Conservation (phyloP, 768 basidiomycete genomes). For the Saitozyma sp. region DNA sequence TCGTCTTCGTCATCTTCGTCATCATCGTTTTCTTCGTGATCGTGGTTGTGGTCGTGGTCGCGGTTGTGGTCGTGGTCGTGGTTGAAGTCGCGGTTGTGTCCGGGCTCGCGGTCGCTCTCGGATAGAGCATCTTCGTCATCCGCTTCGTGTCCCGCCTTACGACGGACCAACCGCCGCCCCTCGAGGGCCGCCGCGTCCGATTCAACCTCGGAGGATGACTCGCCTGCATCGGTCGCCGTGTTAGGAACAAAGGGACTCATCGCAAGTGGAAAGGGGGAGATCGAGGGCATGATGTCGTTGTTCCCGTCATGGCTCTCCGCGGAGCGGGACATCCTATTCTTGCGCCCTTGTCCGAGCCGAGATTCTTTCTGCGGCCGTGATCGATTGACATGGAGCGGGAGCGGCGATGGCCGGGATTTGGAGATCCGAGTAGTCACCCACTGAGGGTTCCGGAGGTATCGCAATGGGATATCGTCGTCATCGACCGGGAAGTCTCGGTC, state of each 20-base stretch:
- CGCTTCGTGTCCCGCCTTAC: too few species aligned
- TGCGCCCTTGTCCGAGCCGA: too few species aligned
- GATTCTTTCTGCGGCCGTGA: neutral
- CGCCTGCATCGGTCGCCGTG: constrained; percentile 13
- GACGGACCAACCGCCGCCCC: too few species aligned
- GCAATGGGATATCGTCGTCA: constrained; percentile 34
- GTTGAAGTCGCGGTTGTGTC: neutral
- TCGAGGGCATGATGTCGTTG: constrained; percentile 3
- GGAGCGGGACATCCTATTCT: too few species aligned
- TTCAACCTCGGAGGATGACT: neutral
- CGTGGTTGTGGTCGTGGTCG: neutral
- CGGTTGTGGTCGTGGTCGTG: neutral
- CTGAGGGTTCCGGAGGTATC: constrained; percentile 23
- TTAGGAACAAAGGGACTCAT: constrained; percentile 21
- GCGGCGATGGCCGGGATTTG: constrained; percentile 36
- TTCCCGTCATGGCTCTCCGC: neutral
- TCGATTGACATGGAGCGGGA: constrained; percentile 20
- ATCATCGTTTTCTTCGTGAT: neutral
- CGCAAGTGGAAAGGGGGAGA: constrained; percentile 23
- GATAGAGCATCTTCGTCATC: too few species aligned
- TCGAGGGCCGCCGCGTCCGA: too few species aligned
- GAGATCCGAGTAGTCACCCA: constrained; percentile 20
- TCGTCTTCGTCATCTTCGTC: neutral
- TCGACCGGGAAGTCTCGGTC: neutral
- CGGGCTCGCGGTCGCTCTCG: neutral